A percentile compares a stretch with the other conserved stretches of the same genome.
phyloP scores from a whole-genome alignment of 768 basidiomycete species.

The Trametes cingulata region DNA sequence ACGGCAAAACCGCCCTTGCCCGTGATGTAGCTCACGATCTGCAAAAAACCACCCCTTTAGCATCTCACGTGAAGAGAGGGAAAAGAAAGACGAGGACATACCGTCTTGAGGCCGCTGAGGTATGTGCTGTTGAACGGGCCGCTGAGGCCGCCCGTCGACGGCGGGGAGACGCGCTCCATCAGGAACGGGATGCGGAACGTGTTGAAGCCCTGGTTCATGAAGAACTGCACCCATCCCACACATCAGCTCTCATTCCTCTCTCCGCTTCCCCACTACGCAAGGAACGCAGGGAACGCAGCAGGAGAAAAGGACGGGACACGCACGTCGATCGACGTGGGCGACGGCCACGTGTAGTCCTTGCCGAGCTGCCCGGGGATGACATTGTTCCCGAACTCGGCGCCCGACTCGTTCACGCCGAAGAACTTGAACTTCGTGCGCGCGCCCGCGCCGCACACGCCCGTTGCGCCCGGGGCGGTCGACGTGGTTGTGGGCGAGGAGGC shows the following conservation, averaged over 20 bases:
- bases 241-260: background rate
- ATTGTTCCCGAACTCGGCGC: constrained; percentile 59
- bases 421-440: constrained; percentile 56
- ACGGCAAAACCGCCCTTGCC: constrained; percentile 56
- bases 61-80: background rate
- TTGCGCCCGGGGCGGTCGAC: constrained; percentile 31
- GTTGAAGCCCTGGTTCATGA: constrained; percentile 57
- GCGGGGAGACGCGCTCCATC: constrained; percentile 57
- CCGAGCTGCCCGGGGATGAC: constrained; percentile 47
- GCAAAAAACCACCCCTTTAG: background rate
- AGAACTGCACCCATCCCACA: constrained; percentile 39
- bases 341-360: constrained; percentile 53
- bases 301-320: background rate
- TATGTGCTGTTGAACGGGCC: constrained; percentile 56
- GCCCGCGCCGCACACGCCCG: constrained; percentile 36
- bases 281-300: too few species aligned
- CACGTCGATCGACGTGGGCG: constrained; percentile 41
- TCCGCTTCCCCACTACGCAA: too few species aligned
- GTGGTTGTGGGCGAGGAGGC: constrained; percentile 32
- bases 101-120: constrained; percentile 49
- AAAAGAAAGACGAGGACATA: constrained; percentile 25
- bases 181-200: constrained; percentile 64
- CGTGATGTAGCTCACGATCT: constrained; percentile 64
- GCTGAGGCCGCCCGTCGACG: constrained; percentile 48
- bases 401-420: constrained; percentile 65